These are phyloP conservation scores for Bipolaris oryzae DNA, from an alignment of 2,329 filamentous ascomycete genomes.

Conservation along the genomic window DNA sequence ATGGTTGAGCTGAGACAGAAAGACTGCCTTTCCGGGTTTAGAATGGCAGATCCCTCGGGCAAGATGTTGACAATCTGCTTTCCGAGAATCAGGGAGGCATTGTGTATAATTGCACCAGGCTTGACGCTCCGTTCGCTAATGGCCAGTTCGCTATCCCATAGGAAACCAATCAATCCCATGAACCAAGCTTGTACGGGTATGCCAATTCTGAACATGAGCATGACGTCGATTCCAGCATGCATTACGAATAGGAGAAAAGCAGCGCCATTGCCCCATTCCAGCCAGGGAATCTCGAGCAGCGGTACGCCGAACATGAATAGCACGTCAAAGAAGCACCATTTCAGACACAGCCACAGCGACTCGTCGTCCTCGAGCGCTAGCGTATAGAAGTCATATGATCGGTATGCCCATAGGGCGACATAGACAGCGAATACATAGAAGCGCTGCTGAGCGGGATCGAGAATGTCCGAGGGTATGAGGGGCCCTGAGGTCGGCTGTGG, in stretches of 20 bases:
- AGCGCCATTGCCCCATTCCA: constrained; percentile 82
- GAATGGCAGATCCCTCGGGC: constrained; percentile 87
- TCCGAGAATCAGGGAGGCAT: constrained; percentile 90
- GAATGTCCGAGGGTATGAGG: constrained; percentile 77
- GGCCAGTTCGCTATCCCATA: constrained; percentile 91
- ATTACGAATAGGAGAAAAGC: constrained; percentile 72
- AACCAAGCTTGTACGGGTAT: constrained; percentile 77
- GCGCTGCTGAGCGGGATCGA: constrained; percentile 90
- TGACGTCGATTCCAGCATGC: constrained; percentile 76
- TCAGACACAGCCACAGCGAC: constrained; percentile 89
- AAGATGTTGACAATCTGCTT: constrained; percentile 98
- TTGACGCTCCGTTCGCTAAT: constrained; percentile 95
- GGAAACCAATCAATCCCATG: constrained; percentile 73
- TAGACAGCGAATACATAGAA: constrained; percentile 87
- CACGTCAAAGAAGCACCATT: constrained; percentile 90
- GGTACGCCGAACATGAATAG: constrained; percentile 87
- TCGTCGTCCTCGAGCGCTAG: constrained; percentile 81
- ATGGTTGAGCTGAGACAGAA: constrained; percentile 77
- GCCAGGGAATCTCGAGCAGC: constrained; percentile 89
- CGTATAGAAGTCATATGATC: constrained; percentile 82
- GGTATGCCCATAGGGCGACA: constrained; percentile 75
- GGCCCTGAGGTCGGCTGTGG: constrained; percentile 55
- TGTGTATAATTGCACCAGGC: constrained; percentile 83
- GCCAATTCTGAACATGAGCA: constrained; percentile 91
- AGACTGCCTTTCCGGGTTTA: constrained; percentile 81